Base-by-base conservation (phyloP, 2,329 filamentous ascomycete genomes). In the Rutstroemia sp. region DNA sequence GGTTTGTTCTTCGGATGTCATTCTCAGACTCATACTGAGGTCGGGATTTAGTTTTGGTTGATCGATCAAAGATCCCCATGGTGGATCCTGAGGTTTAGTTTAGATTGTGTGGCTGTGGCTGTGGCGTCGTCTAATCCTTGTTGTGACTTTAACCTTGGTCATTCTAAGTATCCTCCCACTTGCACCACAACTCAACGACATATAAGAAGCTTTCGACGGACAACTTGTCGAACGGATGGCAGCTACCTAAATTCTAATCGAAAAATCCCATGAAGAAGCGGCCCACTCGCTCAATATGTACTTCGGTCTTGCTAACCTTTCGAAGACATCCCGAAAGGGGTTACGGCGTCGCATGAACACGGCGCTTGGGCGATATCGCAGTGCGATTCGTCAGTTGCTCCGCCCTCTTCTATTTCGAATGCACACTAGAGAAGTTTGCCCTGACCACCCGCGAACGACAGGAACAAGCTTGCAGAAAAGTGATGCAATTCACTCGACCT, bases 21-120 rank as follows among this genome's bases (percentile, higher is more conserved):
- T 50, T 36, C 17, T 44, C 36, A 58, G 36, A 30, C 50, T 46
- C 7, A 53, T 50, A 53, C 57, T 51, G 9, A 58, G 53, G 50
- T 55, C 59, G 25, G 60, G 60, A 42, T 57, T 57, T 53, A 38
- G 57, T 62, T 57, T 65, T 66, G 50, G 64, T 64, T 27, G 64
- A 67, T 58, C 61, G 59, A 16, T 63, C 56, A 51, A 68, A 68
- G 61, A 69, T 66, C 49, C 62, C 60, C 66, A 68, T 68, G 5
- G 19, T 51, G 25, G 19, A 48, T 34, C 30, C 30, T 34, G 30
- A 34, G 30, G 30, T 12, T 14, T 40, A 16, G 12, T 14, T 16
- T 34, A 34, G 12, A 12, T 12, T 34, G 30, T 12, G 30, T 34
- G 30, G 30, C 9, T 34, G 19, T 19, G 19, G 19, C 19, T 19